Evolutionary conservation across 768 basidiomycete species (phyloP).

Genomic region (Symmetrospora coprosmae): DNA sequence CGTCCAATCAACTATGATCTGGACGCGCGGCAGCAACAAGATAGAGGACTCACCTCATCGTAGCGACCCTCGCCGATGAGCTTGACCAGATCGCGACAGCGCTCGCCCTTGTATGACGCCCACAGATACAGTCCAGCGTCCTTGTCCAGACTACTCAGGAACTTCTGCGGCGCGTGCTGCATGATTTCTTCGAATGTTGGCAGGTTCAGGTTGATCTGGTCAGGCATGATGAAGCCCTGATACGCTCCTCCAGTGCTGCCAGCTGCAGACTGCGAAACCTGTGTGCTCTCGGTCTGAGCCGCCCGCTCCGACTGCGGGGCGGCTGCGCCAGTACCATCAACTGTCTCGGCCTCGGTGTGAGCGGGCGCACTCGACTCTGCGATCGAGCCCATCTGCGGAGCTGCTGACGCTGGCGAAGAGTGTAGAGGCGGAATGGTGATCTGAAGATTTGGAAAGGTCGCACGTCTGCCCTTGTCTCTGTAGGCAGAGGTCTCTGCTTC

Average conservation of each 20-base stretch:
- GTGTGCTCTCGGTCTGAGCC: no score
- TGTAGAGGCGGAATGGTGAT: neutral
- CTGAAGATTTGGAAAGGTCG: constrained; percentile 6
- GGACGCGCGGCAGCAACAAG: neutral
- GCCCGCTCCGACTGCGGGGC: no score
- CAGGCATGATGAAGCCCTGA: neutral
- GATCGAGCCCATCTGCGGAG: no score
- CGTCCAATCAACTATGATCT: neutral
- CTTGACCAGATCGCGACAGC: neutral
- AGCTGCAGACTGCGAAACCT: no score
- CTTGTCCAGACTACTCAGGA: neutral
- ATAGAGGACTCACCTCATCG: constrained; percentile 5
- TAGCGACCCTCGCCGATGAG: neutral
- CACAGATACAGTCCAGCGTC: neutral
- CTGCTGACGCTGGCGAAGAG: no score
- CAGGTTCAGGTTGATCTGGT: neutral
- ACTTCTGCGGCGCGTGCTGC: neutral
- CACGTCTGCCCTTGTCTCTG: neutral
- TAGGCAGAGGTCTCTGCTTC: neutral
- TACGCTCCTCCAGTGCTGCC: no score
- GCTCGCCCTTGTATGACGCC: neutral
- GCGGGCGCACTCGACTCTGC: no score
- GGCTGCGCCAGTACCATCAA: no score
- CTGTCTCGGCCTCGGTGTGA: no score
- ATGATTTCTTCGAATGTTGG: constrained; percentile 9